Conservation (phyloP, 1,139 yeast genomes). For the Zygosaccharomyces sapae region DNA sequence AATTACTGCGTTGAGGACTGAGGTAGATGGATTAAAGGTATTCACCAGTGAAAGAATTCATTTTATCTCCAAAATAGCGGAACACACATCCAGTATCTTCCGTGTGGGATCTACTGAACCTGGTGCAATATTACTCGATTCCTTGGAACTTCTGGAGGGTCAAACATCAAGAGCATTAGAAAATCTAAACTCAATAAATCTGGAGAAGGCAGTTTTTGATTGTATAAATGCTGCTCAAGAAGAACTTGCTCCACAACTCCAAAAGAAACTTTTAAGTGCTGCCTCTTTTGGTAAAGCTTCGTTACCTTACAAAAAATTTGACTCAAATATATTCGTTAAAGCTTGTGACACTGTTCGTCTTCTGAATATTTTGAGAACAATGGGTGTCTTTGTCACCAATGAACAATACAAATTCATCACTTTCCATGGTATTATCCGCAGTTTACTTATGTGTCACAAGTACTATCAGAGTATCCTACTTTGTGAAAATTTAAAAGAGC, state of each 20-base stretch:
- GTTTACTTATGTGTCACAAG: conserved; percentile 57
- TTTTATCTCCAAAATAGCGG: conserved; percentile 62
- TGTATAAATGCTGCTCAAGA: conserved; percentile 74
- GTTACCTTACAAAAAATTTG: conserved; percentile 37
- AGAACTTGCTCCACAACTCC: conserved; percentile 75
- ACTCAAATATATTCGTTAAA: conserved; percentile 45
- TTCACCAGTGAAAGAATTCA: conserved; percentile 57
- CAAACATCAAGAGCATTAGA: conserved; percentile 85
- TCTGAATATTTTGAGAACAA: conserved; percentile 45
- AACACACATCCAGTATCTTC: conserved; percentile 57
- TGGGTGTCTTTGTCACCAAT: conserved; percentile 68
- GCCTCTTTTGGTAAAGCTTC: conserved; percentile 80
- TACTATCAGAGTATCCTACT: conserved; percentile 64
- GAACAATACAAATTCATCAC: conserved; percentile 49
- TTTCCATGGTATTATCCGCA: conserved; percentile 50
- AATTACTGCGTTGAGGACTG: conserved; percentile 44
- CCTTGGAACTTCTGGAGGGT: conserved; percentile 61
- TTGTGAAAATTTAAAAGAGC: conserved; percentile 43
- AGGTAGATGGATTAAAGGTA: conserved; percentile 68
- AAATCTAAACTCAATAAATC: conserved; percentile 56
- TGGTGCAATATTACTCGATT: conserved; percentile 75
- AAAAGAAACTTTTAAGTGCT: conserved; percentile 71
- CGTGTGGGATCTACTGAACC: conserved; percentile 82
- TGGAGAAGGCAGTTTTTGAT: conserved; percentile 60
- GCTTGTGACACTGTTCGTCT: conserved; percentile 60